Evolutionary conservation across 305 asterid genomes (phyloP).

Genomic region (Fraxinus latifolia): DNA sequence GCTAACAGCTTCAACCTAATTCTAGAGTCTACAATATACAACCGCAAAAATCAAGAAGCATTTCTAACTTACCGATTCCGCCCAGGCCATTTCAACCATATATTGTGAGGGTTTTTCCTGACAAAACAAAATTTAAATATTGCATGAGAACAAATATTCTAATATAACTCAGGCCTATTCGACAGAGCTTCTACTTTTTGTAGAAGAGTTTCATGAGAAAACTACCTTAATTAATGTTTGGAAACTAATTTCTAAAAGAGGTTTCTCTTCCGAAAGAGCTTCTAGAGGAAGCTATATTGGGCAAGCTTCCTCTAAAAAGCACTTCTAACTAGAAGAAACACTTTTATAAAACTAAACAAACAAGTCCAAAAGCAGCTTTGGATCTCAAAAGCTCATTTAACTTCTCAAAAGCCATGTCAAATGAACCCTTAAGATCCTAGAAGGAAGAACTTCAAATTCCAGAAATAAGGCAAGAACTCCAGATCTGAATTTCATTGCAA

Average conservation of each 20-base stretch:
- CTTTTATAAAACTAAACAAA: not conserved
- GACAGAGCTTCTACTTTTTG: not conserved
- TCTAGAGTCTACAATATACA: not conserved
- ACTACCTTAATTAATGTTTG: not conserved
- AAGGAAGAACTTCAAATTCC: not conserved
- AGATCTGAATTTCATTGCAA: not conserved
- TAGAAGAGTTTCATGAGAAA: not conserved
- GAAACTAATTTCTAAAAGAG: not conserved
- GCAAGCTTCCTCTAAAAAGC: not conserved
- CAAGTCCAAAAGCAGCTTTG: not conserved
- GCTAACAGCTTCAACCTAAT: not conserved
- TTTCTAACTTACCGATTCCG: conserved; percentile 61
- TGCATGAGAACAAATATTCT: not conserved
- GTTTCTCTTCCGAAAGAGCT: not conserved
- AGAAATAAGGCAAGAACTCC: not conserved
- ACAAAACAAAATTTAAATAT: conserved; percentile 21
- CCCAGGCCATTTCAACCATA: conserved; percentile 85
- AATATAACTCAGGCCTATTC: not conserved
- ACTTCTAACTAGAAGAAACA: not conserved
- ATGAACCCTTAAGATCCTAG: not conserved
- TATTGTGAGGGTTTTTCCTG: conserved; percentile 83
- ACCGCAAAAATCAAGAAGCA: conserved; percentile 19
- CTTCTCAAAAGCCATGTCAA: not conserved
- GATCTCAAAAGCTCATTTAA: not conserved
- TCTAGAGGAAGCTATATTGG: not conserved